These are phyloP conservation scores for Chlamydomonas reinhardtii DNA, from an alignment of 163 green algal genomes.

Conservation along the genomic window DNA sequence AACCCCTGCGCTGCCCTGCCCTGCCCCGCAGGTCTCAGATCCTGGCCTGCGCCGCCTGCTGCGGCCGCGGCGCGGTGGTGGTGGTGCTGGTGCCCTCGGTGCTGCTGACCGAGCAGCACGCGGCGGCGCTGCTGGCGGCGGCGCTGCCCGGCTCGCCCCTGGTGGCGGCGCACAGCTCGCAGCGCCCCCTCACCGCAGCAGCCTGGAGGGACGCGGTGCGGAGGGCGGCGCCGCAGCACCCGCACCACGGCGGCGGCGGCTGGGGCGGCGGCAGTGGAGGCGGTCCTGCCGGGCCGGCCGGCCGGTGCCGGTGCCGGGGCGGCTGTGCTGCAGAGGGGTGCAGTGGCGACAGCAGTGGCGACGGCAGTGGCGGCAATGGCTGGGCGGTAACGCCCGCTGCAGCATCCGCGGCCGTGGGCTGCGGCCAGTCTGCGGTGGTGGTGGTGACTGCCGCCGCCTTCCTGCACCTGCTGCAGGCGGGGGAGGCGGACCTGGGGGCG, in stretches of 20 bases:
- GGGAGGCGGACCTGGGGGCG: neutral
- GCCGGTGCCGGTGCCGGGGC: too few species aligned
- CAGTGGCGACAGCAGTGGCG: too few species aligned
- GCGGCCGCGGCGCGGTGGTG: neutral
- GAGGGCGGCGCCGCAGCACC: too few species aligned
- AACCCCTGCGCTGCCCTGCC: too few species aligned
- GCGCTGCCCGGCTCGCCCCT: neutral
- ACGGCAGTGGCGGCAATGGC: neutral
- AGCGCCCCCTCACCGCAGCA: neutral
- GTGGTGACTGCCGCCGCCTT: neutral
- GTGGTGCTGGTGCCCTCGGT: neutral
- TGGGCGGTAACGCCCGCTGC: neutral
- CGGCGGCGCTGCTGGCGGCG: neutral
- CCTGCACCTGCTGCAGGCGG: conserved; percentile 33
- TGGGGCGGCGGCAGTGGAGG: too few species aligned
- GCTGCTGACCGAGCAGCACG: neutral
- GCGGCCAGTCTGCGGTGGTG: neutral
- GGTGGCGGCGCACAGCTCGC: neutral
- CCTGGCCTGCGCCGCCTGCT: too few species aligned
- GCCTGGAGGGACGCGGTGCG: neutral
- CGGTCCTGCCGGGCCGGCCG: too few species aligned
- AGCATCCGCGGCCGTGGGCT: too few species aligned
- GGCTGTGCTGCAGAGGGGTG: too few species aligned
- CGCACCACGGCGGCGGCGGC: too few species aligned
- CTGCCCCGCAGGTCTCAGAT: too few species aligned